Evolutionary conservation across 1,139 yeast genomes (phyloP), one percentile per base, ranked within the genome.

Genomic region (Williopsis jadinii): DNA sequence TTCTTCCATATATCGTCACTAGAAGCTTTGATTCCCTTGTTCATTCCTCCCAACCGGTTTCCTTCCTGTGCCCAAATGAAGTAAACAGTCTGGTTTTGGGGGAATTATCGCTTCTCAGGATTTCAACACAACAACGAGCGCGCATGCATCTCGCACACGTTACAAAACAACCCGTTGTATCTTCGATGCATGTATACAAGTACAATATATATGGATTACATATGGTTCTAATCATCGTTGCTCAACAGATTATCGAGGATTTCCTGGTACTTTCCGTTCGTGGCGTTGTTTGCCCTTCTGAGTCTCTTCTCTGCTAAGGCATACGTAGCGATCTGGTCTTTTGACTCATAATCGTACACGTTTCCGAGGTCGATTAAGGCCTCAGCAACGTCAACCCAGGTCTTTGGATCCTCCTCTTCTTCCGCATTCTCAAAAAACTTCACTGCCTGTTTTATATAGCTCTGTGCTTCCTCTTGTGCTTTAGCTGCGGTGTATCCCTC

Each of bases 1-100:
- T 80, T 84, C 63, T 86, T 87, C 97, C 97, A 92, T 43, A 88
- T 78, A 44, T 90, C 97, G 46, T 92, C 98, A 28, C 95, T 94
- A 13, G 79, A 65, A 33, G 75, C 67, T 53, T 77, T 73, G 28
- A 68, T 60, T 6, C 71, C 60, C 52, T 73, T 77, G 34, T 83
- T 75, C 81, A 74, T 76, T 34, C 10, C 34, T 12, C 19, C 9
- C 26, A 14, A 5, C 15, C 48, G 24, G 33, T 6, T 19, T 6
- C 6, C 24, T 19, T 19, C 24, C 24, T 19, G 6, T 19, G 24
- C 6, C 6, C 24, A 19, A 19, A 6, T 6, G 6, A 19, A 19
- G 24, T 19, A 19, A 19, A 19, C 24, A 19, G 6, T 19, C 24
- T 5, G 24, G 24, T 19, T 19, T 19, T 19, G 24, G 24, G 6